Base-by-base conservation (phyloP, 192 early-diverging fungal genomes). In the Umbelopsis isabellina region DNA sequence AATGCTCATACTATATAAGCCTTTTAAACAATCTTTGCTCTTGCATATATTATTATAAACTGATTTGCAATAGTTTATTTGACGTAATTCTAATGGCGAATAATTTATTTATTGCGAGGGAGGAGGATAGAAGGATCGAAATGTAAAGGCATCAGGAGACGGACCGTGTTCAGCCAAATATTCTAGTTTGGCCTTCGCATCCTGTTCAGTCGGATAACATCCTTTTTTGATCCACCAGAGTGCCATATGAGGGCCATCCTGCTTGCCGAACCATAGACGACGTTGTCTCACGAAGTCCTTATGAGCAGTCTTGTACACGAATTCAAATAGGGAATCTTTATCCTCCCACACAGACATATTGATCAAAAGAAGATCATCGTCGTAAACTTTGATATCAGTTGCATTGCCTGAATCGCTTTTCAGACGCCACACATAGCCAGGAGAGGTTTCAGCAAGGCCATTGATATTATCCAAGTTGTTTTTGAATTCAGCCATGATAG, bases 401-500 rank as follows among this genome's bases (percentile, higher is more conserved):
- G 55, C 55, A 61, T 61, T 61, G 9, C 52, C 52, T 61, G 27
- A 16, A 16, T 35, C 55, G 10, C 13, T 61, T 35, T 61, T 11
- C 27, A 61, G 30, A 0, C 55, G 55, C 55, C 55, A 61, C 3
- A 61, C 55, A 61, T 33, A 61, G 0, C 55, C 55, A 61, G 55
- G 55, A 13, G 55, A 61, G 16, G 27, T 11, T 35, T 61, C 55
- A 3, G 55, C 55, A 11, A 61, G 33, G 12, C 27, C 55, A 61
- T 61, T 61, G 30, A 61, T 61, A 2, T 16, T 33, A 33, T 61
- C 55, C 55, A 61, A 33, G 55, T 61, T 61, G 13, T 61, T 15
- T 1, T 27, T 18, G 18, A 61, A 61, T 33, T 25, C 55, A 61
- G 25, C 55, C 55, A 61, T 61, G 7, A 35, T 61, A 3, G 55